Conservation (phyloP, 2,329 filamentous ascomycete genomes). For the Aspergillus pseudoglaucus region DNA sequence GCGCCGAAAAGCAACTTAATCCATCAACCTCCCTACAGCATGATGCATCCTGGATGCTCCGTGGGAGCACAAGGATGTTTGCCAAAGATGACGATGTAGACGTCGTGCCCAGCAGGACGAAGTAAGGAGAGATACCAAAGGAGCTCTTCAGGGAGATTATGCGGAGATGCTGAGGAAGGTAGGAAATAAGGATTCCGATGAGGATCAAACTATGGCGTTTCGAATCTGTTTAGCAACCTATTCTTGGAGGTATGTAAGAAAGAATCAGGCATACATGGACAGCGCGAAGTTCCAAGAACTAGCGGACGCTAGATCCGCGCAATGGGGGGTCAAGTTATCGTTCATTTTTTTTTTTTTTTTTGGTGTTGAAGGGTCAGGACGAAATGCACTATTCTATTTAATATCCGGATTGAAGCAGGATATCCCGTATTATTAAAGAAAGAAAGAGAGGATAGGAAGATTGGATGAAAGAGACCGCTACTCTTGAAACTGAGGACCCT, state of each 20-base stretch:
- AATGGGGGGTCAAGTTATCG: constrained; percentile 28
- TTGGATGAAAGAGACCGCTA: not conserved
- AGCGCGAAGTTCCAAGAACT: constrained; percentile 48
- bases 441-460: not conserved
- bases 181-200: constrained; percentile 82
- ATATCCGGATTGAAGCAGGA: not conserved
- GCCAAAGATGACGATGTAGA: constrained; percentile 83
- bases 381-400: too few relatives aligned
- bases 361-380: not conserved
- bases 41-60: constrained; percentile 71
- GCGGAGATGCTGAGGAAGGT: constrained; percentile 88
- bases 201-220: constrained; percentile 55
- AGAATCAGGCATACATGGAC: constrained; percentile 42
- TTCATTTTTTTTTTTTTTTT: constrained; percentile 16
- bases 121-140: constrained; percentile 92
- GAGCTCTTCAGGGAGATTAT: constrained; percentile 81
- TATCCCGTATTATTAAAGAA: not conserved
- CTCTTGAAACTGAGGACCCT: not conserved
- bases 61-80: constrained; percentile 84
- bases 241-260: constrained; percentile 1
- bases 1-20: constrained; percentile 75
- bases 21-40: constrained; percentile 79
- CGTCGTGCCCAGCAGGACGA: constrained; percentile 86
- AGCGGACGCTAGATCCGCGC: constrained; percentile 45
- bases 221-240: not conserved